These are phyloP conservation scores for Cladosporium sp. DNA, from an alignment of 2,329 filamentous ascomycete genomes.

Conservation along the genomic window DNA sequence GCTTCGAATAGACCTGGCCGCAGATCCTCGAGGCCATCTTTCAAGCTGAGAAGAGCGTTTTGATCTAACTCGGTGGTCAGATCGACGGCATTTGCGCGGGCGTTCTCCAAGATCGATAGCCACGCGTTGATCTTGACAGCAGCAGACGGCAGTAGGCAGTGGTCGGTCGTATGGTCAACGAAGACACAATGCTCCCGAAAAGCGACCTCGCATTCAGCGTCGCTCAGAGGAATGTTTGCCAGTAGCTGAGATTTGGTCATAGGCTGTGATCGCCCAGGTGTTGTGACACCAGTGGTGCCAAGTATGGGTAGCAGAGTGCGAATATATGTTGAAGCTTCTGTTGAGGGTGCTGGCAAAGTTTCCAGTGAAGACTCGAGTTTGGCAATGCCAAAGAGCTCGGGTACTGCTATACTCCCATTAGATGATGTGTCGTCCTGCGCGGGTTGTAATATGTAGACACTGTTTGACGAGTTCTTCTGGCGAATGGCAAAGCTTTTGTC, in stretches of 20 bases:
- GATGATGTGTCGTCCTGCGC: neutral
- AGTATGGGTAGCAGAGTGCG: constrained; percentile 38
- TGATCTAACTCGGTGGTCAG: constrained; percentile 21
- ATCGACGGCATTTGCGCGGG: constrained; percentile 39
- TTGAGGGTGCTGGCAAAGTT: constrained; percentile 29
- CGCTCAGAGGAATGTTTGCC: constrained; percentile 49
- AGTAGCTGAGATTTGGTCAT: constrained; percentile 41
- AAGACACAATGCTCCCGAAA: constrained; percentile 54
- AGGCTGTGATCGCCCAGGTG: constrained; percentile 1
- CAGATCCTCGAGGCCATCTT: constrained; percentile 35
- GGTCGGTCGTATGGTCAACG: constrained; percentile 32
- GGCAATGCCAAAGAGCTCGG: constrained; percentile 36
- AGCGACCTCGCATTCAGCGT: constrained; percentile 46
- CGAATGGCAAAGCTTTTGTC: constrained; percentile 56
- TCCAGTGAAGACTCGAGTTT: constrained; percentile 44
- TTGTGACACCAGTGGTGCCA: constrained; percentile 25
- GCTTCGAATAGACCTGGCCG: constrained; percentile 23
- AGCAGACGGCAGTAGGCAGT: constrained; percentile 47
- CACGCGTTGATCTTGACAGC: constrained; percentile 46
- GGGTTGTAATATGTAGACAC: constrained; percentile 51
- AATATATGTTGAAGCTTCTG: constrained; percentile 34
- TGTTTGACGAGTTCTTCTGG: constrained; percentile 64
- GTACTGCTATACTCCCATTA: neutral
- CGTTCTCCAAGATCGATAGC: constrained; percentile 40
- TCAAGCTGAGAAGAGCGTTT: constrained; percentile 17